phyloP scores from a whole-genome alignment of 306 rosid species.

The Acacia confusa region DNA sequence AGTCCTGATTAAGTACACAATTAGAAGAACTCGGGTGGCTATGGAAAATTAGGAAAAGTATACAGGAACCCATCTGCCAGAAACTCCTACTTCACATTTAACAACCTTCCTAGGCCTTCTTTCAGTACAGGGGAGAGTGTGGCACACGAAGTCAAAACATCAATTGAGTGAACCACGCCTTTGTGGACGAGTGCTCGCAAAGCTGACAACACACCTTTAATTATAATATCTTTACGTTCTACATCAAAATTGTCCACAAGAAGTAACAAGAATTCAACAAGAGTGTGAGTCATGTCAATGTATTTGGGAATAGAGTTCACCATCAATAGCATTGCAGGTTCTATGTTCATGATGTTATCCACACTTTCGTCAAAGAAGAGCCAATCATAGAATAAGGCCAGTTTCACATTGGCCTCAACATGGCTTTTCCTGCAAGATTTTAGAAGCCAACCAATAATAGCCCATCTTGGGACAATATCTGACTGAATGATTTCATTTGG shows the following conservation, averaged over 20 bases:
- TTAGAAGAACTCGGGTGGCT: background rate
- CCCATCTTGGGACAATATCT: conserved; percentile 86
- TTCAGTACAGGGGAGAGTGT: conserved; percentile 46
- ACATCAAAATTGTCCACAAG: conserved; percentile 74
- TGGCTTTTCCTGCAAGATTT: conserved; percentile 49
- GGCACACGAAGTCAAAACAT: conserved; percentile 55
- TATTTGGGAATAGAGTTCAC: conserved; percentile 65
- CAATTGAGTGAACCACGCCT: conserved; percentile 61
- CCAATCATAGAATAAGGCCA: conserved; percentile 89
- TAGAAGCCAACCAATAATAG: conserved; percentile 82
- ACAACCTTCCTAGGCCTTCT: conserved; percentile 37
- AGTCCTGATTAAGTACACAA: background rate
- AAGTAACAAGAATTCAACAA: conserved; percentile 69
- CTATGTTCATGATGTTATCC: conserved; percentile 81
- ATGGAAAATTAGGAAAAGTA: background rate
- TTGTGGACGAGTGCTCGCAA: conserved; percentile 45
- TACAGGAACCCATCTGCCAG: background rate
- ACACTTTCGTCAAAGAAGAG: conserved; percentile 64
- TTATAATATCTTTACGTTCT: conserved; percentile 45
- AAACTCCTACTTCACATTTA: conserved; percentile 14
- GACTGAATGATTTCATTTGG: conserved; percentile 83
- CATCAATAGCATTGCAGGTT: conserved; percentile 81
- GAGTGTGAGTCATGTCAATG: conserved; percentile 55
- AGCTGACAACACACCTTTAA: conserved; percentile 63
- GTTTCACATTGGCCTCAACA: conserved; percentile 57